Percentiles rank a stretch among this genome's conserved stretches.
These are phyloP conservation scores for Penicillium crystallinum DNA, from an alignment of 495 filamentous ascomycete genomes.

Conservation along the genomic window DNA sequence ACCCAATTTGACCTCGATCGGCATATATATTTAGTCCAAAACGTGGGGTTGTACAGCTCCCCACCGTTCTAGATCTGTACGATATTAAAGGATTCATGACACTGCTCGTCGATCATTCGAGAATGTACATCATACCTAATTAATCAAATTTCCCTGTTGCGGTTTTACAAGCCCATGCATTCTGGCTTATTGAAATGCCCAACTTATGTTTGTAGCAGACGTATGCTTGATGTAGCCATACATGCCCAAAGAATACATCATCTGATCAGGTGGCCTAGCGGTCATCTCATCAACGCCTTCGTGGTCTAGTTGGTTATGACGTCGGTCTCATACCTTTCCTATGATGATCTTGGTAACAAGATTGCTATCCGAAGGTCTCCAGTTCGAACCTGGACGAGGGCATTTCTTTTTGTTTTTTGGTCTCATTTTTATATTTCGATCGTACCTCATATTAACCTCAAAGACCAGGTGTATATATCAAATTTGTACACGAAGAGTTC, in stretches of 20 bases:
- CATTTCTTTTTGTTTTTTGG: constrained; percentile 1
- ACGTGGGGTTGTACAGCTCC: neutral
- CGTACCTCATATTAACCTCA: no score
- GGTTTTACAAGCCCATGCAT: no score
- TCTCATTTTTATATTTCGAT: neutral
- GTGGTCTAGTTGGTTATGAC: constrained; percentile 12
- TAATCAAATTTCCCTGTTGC: no score
- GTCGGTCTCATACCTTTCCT: constrained; percentile 7
- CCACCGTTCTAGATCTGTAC: neutral
- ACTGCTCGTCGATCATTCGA: no score
- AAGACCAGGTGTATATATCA: no score
- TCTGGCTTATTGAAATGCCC: no score
- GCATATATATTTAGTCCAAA: neutral
- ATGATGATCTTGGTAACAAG: constrained; percentile 10
- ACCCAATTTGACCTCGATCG: constrained; percentile 1
- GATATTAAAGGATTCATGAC: no score
- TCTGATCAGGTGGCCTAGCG: neutral
- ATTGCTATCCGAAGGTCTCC: constrained; percentile 10
- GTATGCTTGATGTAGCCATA: neutral
- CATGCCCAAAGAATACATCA: neutral
- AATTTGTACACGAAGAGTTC: no score
- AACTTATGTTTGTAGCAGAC: no score
- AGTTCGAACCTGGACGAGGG: constrained; percentile 11
- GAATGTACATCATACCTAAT: no score
- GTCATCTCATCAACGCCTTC: neutral